Conservation (phyloP, 2,329 filamentous ascomycete genomes). For the Beauveria rudraprayagi region DNA sequence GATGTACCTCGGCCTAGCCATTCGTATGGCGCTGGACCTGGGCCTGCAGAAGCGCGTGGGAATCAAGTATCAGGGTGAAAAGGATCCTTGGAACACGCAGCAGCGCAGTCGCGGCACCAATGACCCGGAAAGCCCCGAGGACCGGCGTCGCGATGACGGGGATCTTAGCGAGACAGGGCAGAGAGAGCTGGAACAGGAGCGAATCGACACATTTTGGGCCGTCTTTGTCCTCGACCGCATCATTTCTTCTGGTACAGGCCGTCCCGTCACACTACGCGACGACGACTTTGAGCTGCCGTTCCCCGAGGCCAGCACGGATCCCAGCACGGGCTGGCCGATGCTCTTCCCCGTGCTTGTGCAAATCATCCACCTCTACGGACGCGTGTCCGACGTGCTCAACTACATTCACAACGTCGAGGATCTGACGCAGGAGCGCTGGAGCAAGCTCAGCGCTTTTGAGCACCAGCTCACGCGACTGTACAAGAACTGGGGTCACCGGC, state of each 20-base stretch:
- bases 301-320: conserved; percentile 40
- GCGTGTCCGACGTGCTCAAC: conserved; percentile 78
- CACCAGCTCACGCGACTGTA: conserved; percentile 64
- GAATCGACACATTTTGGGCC: conserved; percentile 83
- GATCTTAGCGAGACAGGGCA: conserved; percentile 42
- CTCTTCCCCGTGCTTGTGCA: conserved; percentile 74
- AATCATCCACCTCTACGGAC: conserved; percentile 78
- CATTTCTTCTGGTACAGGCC: conserved; percentile 79
- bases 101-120: conserved; percentile 31
- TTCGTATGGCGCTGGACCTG: conserved; percentile 72
- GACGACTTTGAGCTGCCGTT: conserved; percentile 78
- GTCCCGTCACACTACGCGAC: conserved; percentile 74
- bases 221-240: conserved; percentile 82
- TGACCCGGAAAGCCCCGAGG: conserved; percentile 29
- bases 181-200: conserved; percentile 66
- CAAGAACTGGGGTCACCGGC: conserved; percentile 62
- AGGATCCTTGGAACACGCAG: conserved; percentile 40
- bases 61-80: conserved; percentile 51
- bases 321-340: conserved; percentile 60
- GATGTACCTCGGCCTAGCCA: conserved; percentile 88
- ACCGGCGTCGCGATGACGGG: conserved; percentile 35
- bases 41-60: conserved; percentile 78
- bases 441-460: conserved; percentile 69
- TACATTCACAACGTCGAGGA: conserved; percentile 67
- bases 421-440: conserved; percentile 65